Conservation (phyloP, 2,329 filamentous ascomycete genomes). For the Microcyclospora tardicrescens region DNA sequence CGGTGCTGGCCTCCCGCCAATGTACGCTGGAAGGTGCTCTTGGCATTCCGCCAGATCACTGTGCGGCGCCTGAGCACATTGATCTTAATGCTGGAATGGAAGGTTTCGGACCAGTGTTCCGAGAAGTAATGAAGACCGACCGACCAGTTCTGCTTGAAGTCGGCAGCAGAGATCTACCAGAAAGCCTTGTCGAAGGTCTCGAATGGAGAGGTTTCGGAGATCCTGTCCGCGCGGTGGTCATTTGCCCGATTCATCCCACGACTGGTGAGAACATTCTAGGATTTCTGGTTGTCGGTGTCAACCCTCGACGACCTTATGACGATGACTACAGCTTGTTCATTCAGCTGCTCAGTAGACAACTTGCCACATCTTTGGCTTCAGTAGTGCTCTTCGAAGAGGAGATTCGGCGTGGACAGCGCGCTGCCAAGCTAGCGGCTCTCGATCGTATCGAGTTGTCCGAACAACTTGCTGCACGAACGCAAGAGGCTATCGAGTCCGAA, state of each 20-base stretch:
- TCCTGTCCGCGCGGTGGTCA: constrained; percentile 54
- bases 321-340: constrained; percentile 70
- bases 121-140: constrained; percentile 58
- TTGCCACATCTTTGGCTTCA: constrained; percentile 68
- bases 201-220: constrained; percentile 60
- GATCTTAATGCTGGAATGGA: constrained; percentile 57
- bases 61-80: constrained; percentile 46
- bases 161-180: constrained; percentile 52
- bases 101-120: constrained; percentile 64
- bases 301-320: constrained; percentile 66
- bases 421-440: constrained; percentile 59
- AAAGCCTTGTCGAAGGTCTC: constrained; percentile 51
- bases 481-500: constrained; percentile 49
- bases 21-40: constrained; percentile 60
- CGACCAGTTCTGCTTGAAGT: constrained; percentile 54
- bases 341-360: constrained; percentile 58
- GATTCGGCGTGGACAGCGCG: constrained; percentile 59
- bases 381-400: constrained; percentile 76
- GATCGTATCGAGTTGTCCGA: constrained; percentile 67
- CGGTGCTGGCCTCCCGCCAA: constrained; percentile 46
- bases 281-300: constrained; percentile 66
- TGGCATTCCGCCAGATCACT: constrained; percentile 54
- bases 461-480: constrained; percentile 52
- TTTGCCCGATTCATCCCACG: constrained; percentile 68
- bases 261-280: constrained; percentile 61